Conservation (phyloP, 139 green algal species). For the Chlamydomonas asymmetrica region DNA sequence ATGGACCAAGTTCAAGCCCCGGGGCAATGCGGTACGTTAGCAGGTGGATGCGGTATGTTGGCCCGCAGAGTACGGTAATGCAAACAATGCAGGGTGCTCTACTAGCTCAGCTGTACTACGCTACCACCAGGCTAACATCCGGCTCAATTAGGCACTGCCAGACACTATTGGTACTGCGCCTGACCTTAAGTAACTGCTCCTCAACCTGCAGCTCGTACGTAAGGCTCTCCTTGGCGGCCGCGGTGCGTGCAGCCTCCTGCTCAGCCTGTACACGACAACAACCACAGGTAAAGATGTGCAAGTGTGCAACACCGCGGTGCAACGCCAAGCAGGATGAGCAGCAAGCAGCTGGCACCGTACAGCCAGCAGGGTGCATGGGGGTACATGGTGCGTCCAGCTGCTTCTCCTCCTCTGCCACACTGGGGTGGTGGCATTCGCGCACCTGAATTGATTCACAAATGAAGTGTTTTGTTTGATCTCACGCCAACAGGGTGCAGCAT, state of each 20-base stretch:
- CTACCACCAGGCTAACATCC: not conserved
- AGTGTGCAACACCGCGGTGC: no score
- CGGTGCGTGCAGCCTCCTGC: constrained; percentile 33
- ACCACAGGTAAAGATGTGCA: no score
- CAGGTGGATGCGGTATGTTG: no score
- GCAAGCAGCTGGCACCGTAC: not conserved
- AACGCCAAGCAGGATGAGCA: no score
- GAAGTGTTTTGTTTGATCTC: not conserved
- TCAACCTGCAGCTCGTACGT: constrained; percentile 29
- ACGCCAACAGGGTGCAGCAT: not conserved
- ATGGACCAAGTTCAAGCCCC: not conserved
- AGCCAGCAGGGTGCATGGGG: constrained; percentile 27
- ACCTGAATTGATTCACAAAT: no score
- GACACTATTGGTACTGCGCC: no score
- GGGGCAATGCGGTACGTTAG: no score
- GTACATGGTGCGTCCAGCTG: not conserved
- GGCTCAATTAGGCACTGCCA: not conserved
- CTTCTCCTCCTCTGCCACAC: no score
- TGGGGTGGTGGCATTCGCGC: no score
- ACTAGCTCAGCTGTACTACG: not conserved
- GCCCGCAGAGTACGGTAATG: not conserved
- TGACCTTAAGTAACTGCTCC: constrained; percentile 42
- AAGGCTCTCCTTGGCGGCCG: constrained; percentile 34
- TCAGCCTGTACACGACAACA: no score
- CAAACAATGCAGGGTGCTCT: no score